Percentiles rank a stretch among this genome's conserved stretches.
phyloP scores from a whole-genome alignment of 1,284 basidiomycete species.

The Rhodotorula sp. region DNA sequence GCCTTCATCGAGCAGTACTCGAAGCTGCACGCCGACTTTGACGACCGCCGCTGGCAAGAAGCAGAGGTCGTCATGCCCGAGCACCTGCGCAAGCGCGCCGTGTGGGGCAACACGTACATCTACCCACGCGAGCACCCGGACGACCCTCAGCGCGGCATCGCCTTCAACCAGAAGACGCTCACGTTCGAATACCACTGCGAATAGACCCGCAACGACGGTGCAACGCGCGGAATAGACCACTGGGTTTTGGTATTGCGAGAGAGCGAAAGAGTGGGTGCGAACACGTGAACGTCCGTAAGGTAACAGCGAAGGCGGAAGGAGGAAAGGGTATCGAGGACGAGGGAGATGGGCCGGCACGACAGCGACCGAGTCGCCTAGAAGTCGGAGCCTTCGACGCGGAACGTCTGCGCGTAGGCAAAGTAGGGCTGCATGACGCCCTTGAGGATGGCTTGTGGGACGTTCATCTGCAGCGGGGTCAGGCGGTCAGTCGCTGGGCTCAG shows the following conservation, averaged over 20 bases:
- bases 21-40: background rate
- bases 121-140: slow-evolving; percentile 12
- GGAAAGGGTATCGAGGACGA: background rate
- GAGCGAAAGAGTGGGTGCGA: background rate
- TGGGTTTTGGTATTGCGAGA: background rate
- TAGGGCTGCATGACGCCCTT: slow-evolving; percentile 46
- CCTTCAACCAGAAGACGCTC: slow-evolving; percentile 2
- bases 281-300: background rate
- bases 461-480: slow-evolving; percentile 36
- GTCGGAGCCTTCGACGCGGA: slow-evolving; percentile 39
- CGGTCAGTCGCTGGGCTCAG: background rate
- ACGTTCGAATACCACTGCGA: slow-evolving; percentile 11
- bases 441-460: slow-evolving; percentile 45
- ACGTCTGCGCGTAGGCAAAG: slow-evolving; percentile 48
- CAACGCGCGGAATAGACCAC: background rate
- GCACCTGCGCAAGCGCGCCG: background rate
- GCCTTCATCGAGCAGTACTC: slow-evolving; percentile 5
- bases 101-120: slow-evolving; percentile 1
- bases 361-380: slow-evolving; percentile 3
- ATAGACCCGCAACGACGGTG: background rate
- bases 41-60: slow-evolving; percentile 1
- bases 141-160: slow-evolving; percentile 11
- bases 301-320: background rate
- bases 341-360: background rate
- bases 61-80: slow-evolving; percentile 3